phyloP scores from a whole-genome alignment of 1,139 yeast genomes.

The Zhuliangozyma parablackwelliae region DNA sequence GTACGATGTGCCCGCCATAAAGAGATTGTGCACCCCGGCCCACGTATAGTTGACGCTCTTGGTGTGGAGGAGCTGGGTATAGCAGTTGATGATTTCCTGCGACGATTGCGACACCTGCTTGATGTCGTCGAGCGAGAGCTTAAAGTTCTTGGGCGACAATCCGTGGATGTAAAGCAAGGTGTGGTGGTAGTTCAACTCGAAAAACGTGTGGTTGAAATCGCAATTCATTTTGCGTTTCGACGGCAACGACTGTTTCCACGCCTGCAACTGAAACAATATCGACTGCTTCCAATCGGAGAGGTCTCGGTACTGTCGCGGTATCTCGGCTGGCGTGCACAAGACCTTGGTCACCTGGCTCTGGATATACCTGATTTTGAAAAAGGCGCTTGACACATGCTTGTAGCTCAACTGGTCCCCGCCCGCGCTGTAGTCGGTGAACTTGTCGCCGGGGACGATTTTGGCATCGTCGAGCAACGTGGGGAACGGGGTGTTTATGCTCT shows the following conservation, averaged over 20 bases:
- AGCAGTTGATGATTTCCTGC: slow-evolving; percentile 60
- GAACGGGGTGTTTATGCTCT: slow-evolving; percentile 56
- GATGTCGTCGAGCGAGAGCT: slow-evolving; percentile 51
- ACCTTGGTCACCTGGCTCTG: slow-evolving; percentile 77
- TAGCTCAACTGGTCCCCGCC: slow-evolving; percentile 44
- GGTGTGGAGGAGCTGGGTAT: slow-evolving; percentile 50
- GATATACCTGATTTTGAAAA: slow-evolving; percentile 63
- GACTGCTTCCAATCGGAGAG: slow-evolving; percentile 57
- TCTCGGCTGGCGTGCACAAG: slow-evolving; percentile 62
- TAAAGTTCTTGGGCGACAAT: slow-evolving; percentile 64
- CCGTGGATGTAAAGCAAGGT: slow-evolving; percentile 72
- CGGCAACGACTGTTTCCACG: slow-evolving; percentile 61
- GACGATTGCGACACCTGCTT: slow-evolving; percentile 60
- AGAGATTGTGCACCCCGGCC: slow-evolving; percentile 87
- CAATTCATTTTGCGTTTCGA: slow-evolving; percentile 65
- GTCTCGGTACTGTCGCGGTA: slow-evolving; percentile 59
- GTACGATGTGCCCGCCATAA: slow-evolving; percentile 86
- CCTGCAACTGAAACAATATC: slow-evolving; percentile 47
- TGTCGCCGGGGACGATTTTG: slow-evolving; percentile 35
- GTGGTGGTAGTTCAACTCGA: slow-evolving; percentile 73
- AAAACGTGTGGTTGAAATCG: slow-evolving; percentile 64
- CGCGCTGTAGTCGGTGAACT: slow-evolving; percentile 19
- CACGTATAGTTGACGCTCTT: slow-evolving; percentile 78
- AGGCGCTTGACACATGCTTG: slow-evolving; percentile 59
- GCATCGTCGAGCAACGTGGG: slow-evolving; percentile 78